Base-by-base conservation (phyloP, 768 basidiomycete species). In the Serpula lacrymans region DNA sequence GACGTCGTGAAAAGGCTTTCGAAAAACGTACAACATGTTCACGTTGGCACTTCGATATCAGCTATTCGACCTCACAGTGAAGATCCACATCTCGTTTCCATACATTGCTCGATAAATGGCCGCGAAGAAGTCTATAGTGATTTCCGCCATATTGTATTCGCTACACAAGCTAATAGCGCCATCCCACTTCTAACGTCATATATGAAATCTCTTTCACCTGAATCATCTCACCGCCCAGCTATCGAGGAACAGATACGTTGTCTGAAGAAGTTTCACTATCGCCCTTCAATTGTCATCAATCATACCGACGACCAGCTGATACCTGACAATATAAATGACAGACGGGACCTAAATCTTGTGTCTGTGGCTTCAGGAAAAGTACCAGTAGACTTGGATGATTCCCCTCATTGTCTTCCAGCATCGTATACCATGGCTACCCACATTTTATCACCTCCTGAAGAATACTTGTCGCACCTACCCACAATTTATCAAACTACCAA, bases 341-440 rank as follows among this genome's bases (percentile, higher is more conserved):
- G 69, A 40, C 70, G 84, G 12, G 82, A 87, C 39, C 71, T 88
- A 38, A 89, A 89, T 51, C 68, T 88, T 14, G 67, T 78, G 34
- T 60, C n/a, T 35, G 13, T 32, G 9, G 27, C 39, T 23, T 9
- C 25, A 42, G 21, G 22, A 27, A 22, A 29, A 10, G 10, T 29
- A 10, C 28, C 28, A 29, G 14, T 10, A n/a, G 10, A n/a, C 28
- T 10, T 29, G 17, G 37, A 40, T n/a, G 39, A 45, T 17, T 49
- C 57, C 14, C 45, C 54, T 13, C 46, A 52, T n/a, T 70, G 65
- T 49, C 67, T 76, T 26, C 66, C 69, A 12, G 54, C 68, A 3
- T 57, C 70, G 0, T 81, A 78, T 53, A 78, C 82, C 2, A 86
- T 86, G 80, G 71, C 84, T 10, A 90, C 87, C 4, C 86, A 88